Percentiles rank a stretch among this genome's conserved stretches.
These are phyloP conservation scores for Triticum monococcum DNA, from an alignment of 176 grass and related monocot species.

Conservation along the genomic window DNA sequence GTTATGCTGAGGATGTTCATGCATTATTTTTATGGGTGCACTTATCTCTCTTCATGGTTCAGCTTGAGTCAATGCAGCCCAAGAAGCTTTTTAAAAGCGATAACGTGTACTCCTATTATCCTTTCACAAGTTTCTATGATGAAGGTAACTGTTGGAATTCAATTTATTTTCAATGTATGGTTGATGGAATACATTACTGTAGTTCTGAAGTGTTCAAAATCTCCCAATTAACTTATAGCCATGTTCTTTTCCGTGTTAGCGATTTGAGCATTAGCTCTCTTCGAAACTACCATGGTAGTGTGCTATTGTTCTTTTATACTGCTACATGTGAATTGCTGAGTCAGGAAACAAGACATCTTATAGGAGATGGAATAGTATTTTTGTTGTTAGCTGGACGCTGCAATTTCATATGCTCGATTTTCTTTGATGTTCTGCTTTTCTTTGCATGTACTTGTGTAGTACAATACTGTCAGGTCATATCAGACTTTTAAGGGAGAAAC, in stretches of 20 bases:
- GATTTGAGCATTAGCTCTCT: not conserved
- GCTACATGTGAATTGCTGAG: not conserved
- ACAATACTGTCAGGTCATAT: not conserved
- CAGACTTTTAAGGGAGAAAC: not conserved
- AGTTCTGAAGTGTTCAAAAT: not conserved
- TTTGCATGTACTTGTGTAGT: not conserved
- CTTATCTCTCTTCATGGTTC: not conserved
- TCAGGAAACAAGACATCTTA: not conserved
- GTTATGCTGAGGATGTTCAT: not conserved
- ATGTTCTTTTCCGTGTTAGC: not conserved
- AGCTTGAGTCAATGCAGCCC: not conserved
- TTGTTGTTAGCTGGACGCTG: not conserved
- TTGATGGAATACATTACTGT: not conserved
- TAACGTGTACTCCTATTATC: not conserved
- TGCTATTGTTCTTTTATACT: not conserved
- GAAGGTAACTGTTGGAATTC: not conserved
- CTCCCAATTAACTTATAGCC: not conserved
- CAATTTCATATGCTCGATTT: not conserved
- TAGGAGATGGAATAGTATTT: not conserved
- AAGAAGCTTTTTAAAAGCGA: not conserved
- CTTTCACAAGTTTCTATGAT: constrained; percentile 5
- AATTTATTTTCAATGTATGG: not conserved
- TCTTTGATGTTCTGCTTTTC: not conserved
- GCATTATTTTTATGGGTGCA: not conserved
- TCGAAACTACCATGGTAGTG: not conserved